These are phyloP conservation scores for Chlorencoelia australis DNA, from an alignment of 2,329 filamentous ascomycete species.

Conservation along the genomic window DNA sequence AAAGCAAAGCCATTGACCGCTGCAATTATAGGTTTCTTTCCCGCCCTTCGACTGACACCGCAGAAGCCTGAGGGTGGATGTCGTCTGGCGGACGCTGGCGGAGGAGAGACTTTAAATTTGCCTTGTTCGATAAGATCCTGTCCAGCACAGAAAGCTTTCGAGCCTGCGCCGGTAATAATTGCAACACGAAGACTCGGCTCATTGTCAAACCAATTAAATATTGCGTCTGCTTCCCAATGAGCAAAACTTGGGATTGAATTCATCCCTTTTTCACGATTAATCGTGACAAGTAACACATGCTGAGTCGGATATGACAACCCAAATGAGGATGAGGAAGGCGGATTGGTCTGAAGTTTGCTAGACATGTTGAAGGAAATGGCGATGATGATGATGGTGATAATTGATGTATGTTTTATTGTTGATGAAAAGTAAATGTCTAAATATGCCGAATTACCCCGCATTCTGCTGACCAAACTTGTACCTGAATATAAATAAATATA, in stretches of 20 bases:
- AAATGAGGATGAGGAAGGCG: conserved; percentile 14
- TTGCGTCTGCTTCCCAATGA: conserved; percentile 32
- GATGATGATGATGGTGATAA: too few relatives aligned
- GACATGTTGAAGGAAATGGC: conserved; percentile 11
- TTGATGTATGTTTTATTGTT: too few relatives aligned
- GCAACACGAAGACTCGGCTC: conserved; percentile 51
- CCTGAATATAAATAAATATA: too few relatives aligned
- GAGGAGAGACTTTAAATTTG: conserved; percentile 30
- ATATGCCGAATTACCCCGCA: too few relatives aligned
- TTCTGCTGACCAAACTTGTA: too few relatives aligned
- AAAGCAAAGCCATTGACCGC: conserved; percentile 70
- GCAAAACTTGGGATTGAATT: conserved; percentile 36
- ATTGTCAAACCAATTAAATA: conserved; percentile 51
- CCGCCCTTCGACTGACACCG: conserved; percentile 54
- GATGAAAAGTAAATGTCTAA: too few relatives aligned
- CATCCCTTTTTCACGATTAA: conserved; percentile 40
- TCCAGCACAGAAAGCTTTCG: conserved; percentile 56
- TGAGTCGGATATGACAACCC: conserved; percentile 36
- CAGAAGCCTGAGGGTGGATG: conserved; percentile 43
- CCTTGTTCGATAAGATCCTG: conserved; percentile 56
- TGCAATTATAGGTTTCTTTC: conserved; percentile 66
- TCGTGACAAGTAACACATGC: conserved; percentile 48
- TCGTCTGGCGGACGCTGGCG: conserved; percentile 20
- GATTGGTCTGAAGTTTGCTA: conserved; percentile 9
- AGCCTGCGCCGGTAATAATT: conserved; percentile 52